These are phyloP conservation scores for Leishmania guyanensis DNA, from an alignment of 208 protist species.

Conservation along the genomic window DNA sequence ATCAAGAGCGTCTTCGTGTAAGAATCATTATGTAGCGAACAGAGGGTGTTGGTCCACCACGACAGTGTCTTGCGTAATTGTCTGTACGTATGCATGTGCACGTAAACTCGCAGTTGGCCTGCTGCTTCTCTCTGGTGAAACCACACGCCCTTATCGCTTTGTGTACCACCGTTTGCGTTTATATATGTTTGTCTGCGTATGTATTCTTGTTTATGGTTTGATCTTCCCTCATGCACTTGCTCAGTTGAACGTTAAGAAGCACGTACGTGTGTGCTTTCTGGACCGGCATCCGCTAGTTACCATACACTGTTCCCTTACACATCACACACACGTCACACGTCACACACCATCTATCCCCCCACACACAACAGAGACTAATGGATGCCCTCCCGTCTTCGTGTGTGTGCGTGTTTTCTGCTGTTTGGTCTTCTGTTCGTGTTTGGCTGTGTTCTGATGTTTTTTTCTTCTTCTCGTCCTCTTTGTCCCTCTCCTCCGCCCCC, in stretches of 20 bases:
- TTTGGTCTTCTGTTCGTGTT: neutral
- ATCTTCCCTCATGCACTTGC: neutral
- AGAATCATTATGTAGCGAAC: neutral
- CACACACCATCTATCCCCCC: neutral
- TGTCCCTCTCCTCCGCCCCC: neutral
- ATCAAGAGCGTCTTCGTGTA: conserved; percentile 1
- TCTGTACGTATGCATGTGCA: neutral
- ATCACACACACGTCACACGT: neutral
- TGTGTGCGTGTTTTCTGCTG: neutral
- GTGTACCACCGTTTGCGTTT: neutral
- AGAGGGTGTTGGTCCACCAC: neutral
- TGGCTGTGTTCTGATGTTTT: too few species aligned
- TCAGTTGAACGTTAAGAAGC: neutral
- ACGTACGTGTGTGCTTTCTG: neutral
- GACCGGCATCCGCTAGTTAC: neutral
- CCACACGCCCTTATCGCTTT: too few species aligned
- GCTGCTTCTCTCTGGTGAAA: too few species aligned
- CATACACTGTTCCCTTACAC: neutral
- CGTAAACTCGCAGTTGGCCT: too few species aligned
- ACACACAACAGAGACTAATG: neutral
- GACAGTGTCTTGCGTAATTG: neutral
- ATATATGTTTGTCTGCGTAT: neutral
- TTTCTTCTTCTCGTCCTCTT: neutral
- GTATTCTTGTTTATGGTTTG: neutral
- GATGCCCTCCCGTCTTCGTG: neutral